Base-by-base conservation (phyloP, 2,329 filamentous ascomycete genomes). In the Tolypocladium paradoxum region DNA sequence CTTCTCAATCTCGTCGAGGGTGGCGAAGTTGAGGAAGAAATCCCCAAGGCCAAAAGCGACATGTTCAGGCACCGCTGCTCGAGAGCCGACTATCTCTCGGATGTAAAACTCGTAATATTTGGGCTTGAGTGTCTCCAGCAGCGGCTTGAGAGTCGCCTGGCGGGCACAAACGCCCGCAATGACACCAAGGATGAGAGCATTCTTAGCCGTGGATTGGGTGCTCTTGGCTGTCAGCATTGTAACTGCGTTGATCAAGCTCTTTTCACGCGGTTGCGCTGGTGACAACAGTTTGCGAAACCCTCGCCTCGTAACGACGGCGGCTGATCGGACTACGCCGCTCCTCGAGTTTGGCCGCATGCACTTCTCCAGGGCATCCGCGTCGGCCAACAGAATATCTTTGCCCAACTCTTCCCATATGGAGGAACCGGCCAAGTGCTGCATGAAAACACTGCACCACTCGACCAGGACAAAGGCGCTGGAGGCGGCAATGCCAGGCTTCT, bases 161-260 rank as follows among this genome's bases (percentile, higher is more conserved):
- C 91, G 85, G 40, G 85, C 82, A 64, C 86, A 90, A 9, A 96
- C 91, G 6, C 91, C 92, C 46, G 90, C 89, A 58, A 99, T 80
- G 49, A 95, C 82, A 20, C 93, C 93, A 1, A 99, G 78, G 55
- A 95, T 79, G 11, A 87, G 74, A 14, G 88, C 82, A 73, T 95
- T 86, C 62, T 79, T 88, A 52, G 85, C 77, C 4, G 78, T 77
- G 1, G 87, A 74, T 46, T 83, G 75, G 2, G 79, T 58, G 22
- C 78, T 74, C 68, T 95, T 95, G 34, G 80, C 72, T 3, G 88
- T 82, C 47, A 97, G 79, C 40, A 76, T 73, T 53, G 77, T 71
- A 31, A 96, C 78, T 27, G 84, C 78, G 54, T 82, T 76, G 50
- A 73, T 71, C 31, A 95, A 72, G 4, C 77, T 78, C 58, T 83